A percentile compares a stretch with the other conserved stretches of the same genome.
phyloP scores from a whole-genome alignment of 352 stramenopile species.

The Globisporangium nunn region DNA sequence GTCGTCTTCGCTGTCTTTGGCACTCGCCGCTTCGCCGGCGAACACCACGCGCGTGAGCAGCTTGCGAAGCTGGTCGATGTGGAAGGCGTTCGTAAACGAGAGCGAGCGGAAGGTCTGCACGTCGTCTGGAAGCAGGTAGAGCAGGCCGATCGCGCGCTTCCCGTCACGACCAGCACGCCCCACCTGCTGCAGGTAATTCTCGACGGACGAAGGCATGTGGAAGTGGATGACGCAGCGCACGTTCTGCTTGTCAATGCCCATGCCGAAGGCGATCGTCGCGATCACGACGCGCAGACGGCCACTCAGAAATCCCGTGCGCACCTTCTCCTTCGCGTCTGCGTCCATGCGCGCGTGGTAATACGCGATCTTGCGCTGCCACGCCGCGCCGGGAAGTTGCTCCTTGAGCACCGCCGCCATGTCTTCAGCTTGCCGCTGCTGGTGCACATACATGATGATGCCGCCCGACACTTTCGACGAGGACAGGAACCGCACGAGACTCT shows the following conservation, averaged over 20 bases:
- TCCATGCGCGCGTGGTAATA: constrained; percentile 94
- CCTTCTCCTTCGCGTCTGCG: constrained; percentile 64
- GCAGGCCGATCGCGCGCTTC: constrained; percentile 51
- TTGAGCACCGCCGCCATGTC: constrained; percentile 58
- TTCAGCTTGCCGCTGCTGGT: constrained; percentile 72
- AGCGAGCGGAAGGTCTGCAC: constrained; percentile 65
- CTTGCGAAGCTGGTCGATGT: constrained; percentile 36
- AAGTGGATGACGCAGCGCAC: constrained; percentile 98
- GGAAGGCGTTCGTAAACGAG: constrained; percentile 60
- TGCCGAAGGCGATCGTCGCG: constrained; percentile 97
- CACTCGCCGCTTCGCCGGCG: not conserved
- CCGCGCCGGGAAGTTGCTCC: constrained; percentile 32
- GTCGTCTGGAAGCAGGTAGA: constrained; percentile 66
- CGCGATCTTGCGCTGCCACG: constrained; percentile 38
- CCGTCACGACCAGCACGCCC: constrained; percentile 94
- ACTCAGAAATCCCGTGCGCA: constrained; percentile 81
- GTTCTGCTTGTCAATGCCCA: constrained; percentile 98
- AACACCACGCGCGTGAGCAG: constrained; percentile 41
- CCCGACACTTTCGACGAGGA: constrained; percentile 22
- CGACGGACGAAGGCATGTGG: constrained; percentile 94
- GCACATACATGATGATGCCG: constrained; percentile 78
- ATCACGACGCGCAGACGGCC: constrained; percentile 89
- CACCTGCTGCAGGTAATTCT: constrained; percentile 98
- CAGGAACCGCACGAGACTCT: constrained; percentile 28
- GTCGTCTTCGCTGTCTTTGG: not conserved